Evolutionary conservation across 768 basidiomycete genomes (phyloP).

Genomic region (Hemileccinum impolitum): DNA sequence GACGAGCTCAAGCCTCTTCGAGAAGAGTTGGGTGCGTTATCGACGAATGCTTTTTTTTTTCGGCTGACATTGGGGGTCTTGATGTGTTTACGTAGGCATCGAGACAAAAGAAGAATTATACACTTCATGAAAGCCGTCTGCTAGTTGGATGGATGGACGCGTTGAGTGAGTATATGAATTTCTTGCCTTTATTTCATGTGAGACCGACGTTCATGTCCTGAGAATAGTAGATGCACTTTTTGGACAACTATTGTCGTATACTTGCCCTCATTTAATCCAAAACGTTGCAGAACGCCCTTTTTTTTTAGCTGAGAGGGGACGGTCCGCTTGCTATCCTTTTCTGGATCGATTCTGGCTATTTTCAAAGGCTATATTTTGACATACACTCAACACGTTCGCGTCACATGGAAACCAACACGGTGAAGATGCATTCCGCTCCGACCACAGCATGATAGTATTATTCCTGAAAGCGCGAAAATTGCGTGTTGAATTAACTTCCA

Average conservation of each 20-base stretch:
- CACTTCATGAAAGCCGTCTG: slow-evolving; percentile 33
- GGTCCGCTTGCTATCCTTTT: background rate
- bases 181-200: background rate
- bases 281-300: slow-evolving; percentile 1
- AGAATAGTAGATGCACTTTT: slow-evolving; percentile 26
- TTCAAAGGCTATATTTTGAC: background rate
- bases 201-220: slow-evolving; percentile 2
- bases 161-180: slow-evolving; percentile 14
- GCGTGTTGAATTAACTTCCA: background rate
- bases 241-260: slow-evolving; percentile 18
- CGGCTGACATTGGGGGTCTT: background rate
- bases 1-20: slow-evolving; percentile 84
- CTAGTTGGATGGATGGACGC: slow-evolving; percentile 9
- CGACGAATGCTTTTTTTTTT: background rate
- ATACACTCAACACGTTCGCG: background rate
- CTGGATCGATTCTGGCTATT: background rate
- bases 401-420: background rate
- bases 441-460: background rate
- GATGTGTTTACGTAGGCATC: slow-evolving; percentile 40
- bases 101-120: slow-evolving; percentile 64
- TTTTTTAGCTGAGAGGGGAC: background rate
- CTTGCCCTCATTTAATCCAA: slow-evolving; percentile 19
- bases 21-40: slow-evolving; percentile 80
- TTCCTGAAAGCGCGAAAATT: background rate
- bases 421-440: background rate